Base-by-base conservation (phyloP, 768 basidiomycete species). In the Termitomyces sp. region DNA sequence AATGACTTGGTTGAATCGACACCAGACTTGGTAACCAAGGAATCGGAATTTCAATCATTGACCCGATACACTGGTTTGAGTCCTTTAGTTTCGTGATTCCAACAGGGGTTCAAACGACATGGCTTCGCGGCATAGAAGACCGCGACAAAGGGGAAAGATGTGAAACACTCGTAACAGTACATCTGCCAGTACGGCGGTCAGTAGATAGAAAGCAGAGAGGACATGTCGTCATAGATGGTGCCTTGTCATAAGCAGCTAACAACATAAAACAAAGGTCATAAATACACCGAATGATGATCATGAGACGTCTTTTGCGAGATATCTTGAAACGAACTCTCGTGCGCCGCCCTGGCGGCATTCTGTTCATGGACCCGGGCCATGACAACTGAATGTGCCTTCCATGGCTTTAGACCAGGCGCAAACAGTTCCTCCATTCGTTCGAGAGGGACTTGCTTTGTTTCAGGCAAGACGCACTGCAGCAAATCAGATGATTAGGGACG, bases 371-470 rank as follows among this genome's bases (percentile, higher is more conserved):
- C 60, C 23, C 68, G 66, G 13, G 60, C 66, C 70, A 71, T 71
- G 9, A 72, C 71, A 30, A 70, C 66, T 4, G 56, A 64, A 60
- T 76, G 72, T 7, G 75, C 74, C 49, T 61, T 61, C 74, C 74
- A 72, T 30, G 74, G 68, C 57, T 62, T 66, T 38, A 75, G 62
- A 1, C 69, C 72, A 5, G 70, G 66, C n/a, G 63, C 73, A 55
- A 77, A 77, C 20, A 79, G 70, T 36, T 71, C 70, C 51, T 77
- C 75, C 75, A 78, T 79, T 49, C 72, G 71, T 64, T 79, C 77
- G 18, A 78, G 70, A 2, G 76, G 77, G 18, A 78, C 56, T 50
- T 72, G 70, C 50, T 74, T 76, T 20, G 77, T 77, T 63, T 79
- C 76, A 1, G 77, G 77, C 12, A 79, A 65, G 35, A 77, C 59